A percentile compares a stretch with the other conserved stretches of the same genome.
Evolutionary conservation across 2,329 filamentous ascomycete genomes (phyloP).

Genomic region (Fusarium protoensiforme): DNA sequence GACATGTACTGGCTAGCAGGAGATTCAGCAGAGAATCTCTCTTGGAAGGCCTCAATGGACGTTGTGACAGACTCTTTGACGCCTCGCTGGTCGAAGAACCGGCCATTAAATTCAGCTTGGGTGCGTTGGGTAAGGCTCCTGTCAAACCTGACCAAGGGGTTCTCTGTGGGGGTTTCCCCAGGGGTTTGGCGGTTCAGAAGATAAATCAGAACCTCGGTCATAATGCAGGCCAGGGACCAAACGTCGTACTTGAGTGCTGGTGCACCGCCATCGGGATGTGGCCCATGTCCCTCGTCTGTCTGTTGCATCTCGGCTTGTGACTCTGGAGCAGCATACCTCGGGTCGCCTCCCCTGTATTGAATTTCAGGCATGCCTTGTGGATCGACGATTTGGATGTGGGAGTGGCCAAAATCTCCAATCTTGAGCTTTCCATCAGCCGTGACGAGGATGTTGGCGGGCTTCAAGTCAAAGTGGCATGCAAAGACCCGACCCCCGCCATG

Average conservation of each 20-base stretch:
- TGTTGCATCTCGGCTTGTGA: not conserved
- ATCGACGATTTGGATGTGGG: not conserved
- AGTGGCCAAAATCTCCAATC: conserved; percentile 5
- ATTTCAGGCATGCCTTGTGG: not conserved
- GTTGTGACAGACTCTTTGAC: not conserved
- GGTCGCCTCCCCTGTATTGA: not conserved
- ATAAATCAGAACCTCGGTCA: not conserved
- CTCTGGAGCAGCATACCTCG: not conserved
- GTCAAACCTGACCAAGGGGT: not conserved
- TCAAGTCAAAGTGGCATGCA: conserved; percentile 9
- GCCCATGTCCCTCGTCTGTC: not conserved
- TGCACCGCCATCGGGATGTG: too few species aligned
- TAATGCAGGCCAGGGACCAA: not conserved
- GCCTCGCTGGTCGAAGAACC: not conserved
- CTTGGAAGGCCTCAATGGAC: not conserved
- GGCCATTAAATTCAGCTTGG: not conserved
- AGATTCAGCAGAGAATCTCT: not conserved
- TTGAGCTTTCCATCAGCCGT: not conserved
- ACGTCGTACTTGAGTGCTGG: not conserved
- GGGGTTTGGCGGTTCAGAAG: not conserved
- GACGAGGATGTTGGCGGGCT: conserved; percentile 5
- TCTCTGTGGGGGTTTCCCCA: not conserved
- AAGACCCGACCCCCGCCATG: not conserved
- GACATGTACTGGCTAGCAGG: not conserved
- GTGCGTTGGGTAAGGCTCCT: not conserved